These are phyloP conservation scores for Lodderomyces theae DNA, from an alignment of 1,139 yeast species.

Conservation along the genomic window DNA sequence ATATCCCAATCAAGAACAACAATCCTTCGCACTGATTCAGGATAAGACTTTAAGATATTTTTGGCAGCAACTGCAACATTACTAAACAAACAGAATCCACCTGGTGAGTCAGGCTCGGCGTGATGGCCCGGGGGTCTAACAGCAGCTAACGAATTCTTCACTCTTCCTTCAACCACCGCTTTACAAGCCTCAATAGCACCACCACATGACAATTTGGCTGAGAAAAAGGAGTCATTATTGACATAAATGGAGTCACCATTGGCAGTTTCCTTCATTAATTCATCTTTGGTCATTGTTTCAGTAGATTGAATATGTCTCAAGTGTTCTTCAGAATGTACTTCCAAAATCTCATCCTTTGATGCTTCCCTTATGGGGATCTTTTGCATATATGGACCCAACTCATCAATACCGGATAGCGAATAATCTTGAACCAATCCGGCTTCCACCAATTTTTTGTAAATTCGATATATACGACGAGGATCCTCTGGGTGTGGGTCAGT, in stretches of 20 bases:
- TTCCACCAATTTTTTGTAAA: conserved; percentile 89
- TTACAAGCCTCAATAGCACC: conserved; percentile 96
- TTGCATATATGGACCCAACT: conserved; percentile 83
- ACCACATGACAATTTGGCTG: conserved; percentile 93
- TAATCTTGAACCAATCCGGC: conserved; percentile 87
- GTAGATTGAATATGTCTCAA: conserved; percentile 74
- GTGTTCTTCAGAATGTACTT: conserved; percentile 84
- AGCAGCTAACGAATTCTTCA: conserved; percentile 88
- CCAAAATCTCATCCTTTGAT: conserved; percentile 74
- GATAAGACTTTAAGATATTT: conserved; percentile 74
- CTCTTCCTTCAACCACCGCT: conserved; percentile 91
- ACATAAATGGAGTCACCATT: conserved; percentile 93
- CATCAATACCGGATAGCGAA: conserved; percentile 72
- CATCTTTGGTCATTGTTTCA: conserved; percentile 73
- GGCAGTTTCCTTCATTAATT: conserved; percentile 79
- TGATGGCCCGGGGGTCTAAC: conserved; percentile 99
- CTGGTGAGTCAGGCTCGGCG: conserved; percentile 96
- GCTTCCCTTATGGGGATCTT: conserved; percentile 93
- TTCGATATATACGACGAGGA: conserved; percentile 91
- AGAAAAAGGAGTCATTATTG: conserved; percentile 82
- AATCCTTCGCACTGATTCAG: conserved; percentile 82
- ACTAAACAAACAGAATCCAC: conserved; percentile 94
- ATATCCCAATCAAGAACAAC: conserved; percentile 95
- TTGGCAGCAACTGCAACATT: conserved; percentile 98
- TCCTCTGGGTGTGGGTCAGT: conserved; percentile 99